phyloP scores from a whole-genome alignment of 2,329 filamentous ascomycete species.

The Ploettnerulaceae sp. region DNA sequence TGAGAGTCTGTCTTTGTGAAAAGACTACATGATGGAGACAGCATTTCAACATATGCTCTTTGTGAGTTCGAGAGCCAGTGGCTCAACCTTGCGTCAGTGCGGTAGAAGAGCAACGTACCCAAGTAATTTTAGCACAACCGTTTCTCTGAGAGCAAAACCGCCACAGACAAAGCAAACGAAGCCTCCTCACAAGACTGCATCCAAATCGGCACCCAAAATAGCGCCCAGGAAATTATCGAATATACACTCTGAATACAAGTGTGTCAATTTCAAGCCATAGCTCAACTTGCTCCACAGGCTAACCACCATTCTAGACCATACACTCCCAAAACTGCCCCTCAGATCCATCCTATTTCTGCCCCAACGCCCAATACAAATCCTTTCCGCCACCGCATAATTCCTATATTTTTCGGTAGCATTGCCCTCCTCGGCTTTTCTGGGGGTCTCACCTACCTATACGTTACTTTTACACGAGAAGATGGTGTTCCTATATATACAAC shows the following conservation, averaged over 20 bases:
- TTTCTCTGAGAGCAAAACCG: conserved; percentile 1
- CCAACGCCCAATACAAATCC: conserved; percentile 16
- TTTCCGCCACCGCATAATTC: conserved; percentile 24
- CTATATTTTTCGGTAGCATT: conserved; percentile 23
- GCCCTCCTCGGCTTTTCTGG: conserved; percentile 4
- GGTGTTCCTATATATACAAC: conserved; percentile 26
- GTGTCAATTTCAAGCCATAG: background rate
- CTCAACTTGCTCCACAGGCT: background rate
- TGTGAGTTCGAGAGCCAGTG: background rate
- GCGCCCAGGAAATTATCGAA: too few relatives aligned
- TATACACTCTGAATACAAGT: conserved; percentile 13
- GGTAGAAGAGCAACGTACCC: background rate
- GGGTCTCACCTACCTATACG: background rate
- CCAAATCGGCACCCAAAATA: background rate
- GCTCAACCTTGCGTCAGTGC: background rate
- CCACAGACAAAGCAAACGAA: conserved; percentile 2
- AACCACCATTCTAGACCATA: conserved; percentile 16
- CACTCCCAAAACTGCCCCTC: conserved; percentile 11
- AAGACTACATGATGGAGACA: background rate
- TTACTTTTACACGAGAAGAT: conserved; percentile 1
- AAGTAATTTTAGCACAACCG: conserved; percentile 2
- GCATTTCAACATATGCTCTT: background rate
- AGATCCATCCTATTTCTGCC: background rate
- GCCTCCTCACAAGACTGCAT: conserved; percentile 1
- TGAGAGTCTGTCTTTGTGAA: too few relatives aligned